Evolutionary conservation across 78 protist species (phyloP), one percentile per base, ranked within the genome.

Genomic region (Dictyostelium capitatum): DNA sequence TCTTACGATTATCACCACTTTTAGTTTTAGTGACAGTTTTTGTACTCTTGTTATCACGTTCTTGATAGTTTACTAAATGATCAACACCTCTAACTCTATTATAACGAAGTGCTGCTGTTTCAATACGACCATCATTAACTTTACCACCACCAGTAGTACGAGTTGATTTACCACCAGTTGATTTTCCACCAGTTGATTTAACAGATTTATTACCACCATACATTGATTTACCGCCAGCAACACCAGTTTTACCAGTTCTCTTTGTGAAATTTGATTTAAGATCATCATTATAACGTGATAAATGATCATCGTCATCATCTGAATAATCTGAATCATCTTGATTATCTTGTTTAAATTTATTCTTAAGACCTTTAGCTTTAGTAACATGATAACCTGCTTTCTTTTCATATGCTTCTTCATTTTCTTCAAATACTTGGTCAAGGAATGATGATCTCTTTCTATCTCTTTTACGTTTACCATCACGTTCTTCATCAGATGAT

Each of bases 391-490:
- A 82, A 51, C 90, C 90, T 6, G 92, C 82, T 47, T 85, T 85
- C 14, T 41, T 72, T 46, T 85, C 92, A 17, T 67, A 85, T 0
- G 32, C 83, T 32, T 85, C 80, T 20, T 64, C 82, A 46, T 75
- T 46, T 28, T 85, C 83, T 30, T 85, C 92, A 28, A 85, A 85
- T 6, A 85, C 92, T 43, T 85, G 82, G 30, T 85, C 92, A 23
- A 85, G 43, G 43, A 32, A 56, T 4, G 89, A 82, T 9, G 53
- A 48, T 50, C 30, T 43, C 37, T 53, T 73, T 48, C 62, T 75
- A 56, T 48, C 23, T 73, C 59, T 83, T 59, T 72, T 56, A 19
- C 64, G 30, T 9, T 56, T n/a, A 37, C 41, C 83, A 20, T 83
- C 82, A 32, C 69, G 67, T 43, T 23, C 32, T 6, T 77, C 82